phyloP scores from a whole-genome alignment of 2,329 filamentous ascomycete species.

The Talaromyces pinophilus region DNA sequence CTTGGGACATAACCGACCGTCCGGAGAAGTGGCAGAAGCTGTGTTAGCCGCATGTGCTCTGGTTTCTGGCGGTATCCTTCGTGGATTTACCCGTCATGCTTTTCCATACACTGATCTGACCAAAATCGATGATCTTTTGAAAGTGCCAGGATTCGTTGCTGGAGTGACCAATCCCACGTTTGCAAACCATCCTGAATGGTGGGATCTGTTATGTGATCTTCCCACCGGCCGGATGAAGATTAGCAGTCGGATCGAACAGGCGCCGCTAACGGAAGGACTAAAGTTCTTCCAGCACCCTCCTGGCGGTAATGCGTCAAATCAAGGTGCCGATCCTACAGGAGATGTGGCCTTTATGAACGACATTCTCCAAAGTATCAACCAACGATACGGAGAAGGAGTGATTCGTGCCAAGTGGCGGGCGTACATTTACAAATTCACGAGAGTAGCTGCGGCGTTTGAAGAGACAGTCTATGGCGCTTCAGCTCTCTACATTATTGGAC shows the following conservation, averaged over 20 bases:
- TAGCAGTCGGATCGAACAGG: conserved; percentile 79
- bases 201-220: conserved; percentile 93
- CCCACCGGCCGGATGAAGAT: conserved; percentile 93
- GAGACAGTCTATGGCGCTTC: conserved; percentile 93
- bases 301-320: conserved; percentile 27
- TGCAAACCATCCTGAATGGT: conserved; percentile 93
- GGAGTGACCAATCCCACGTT: conserved; percentile 98
- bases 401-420: conserved; percentile 90
- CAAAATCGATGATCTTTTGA: conserved; percentile 93
- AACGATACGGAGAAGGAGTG: conserved; percentile 83
- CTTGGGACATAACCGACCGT: conserved; percentile 90
- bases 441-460: conserved; percentile 90
- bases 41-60: conserved; percentile 95
- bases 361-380: conserved; percentile 77
- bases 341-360: conserved; percentile 88
- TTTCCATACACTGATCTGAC: conserved; percentile 98
- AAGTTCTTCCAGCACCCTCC: conserved; percentile 69
- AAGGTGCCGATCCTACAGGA: conserved; percentile 68
- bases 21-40: conserved; percentile 95
- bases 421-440: conserved; percentile 92
- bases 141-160: conserved; percentile 95
- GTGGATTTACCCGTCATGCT: conserved; percentile 92
- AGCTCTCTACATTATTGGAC: conserved; percentile 75
- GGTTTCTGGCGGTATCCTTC: conserved; percentile 85
- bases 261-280: conserved; percentile 79